These are phyloP conservation scores for Piper longum DNA, from an alignment of 164 flowering plant species.

Conservation along the genomic window DNA sequence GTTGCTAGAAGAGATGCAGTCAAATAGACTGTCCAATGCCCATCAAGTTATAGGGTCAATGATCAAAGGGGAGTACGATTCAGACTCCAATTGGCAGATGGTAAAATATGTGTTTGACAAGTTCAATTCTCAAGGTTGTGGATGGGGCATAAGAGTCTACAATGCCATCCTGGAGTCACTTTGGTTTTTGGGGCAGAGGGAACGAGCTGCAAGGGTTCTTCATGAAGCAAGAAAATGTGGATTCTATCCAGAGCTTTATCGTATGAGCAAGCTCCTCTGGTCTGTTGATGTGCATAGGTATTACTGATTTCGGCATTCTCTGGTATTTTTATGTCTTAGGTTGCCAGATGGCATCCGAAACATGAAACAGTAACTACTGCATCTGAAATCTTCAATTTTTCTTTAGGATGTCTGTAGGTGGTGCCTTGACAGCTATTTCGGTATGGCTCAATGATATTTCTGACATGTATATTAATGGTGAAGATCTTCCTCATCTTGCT, in stretches of 20 bases:
- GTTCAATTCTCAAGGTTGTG: constrained; percentile 68
- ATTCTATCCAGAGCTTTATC: constrained; percentile 1
- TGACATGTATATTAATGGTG: constrained; percentile 31
- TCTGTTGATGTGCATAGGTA: constrained; percentile 2
- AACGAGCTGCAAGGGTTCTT: constrained; percentile 68
- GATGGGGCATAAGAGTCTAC: constrained; percentile 72
- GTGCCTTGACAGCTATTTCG: constrained; percentile 68
- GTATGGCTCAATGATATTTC: constrained; percentile 65
- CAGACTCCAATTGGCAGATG: constrained; percentile 92
- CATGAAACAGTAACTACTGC: no score
- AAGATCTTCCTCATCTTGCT: constrained; percentile 78
- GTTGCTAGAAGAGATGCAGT: constrained; percentile 68
- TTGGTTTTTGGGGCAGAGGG: constrained; percentile 86
- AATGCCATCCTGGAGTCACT: constrained; percentile 81
- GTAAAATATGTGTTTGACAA: constrained; percentile 87
- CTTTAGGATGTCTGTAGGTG: constrained; percentile 87
- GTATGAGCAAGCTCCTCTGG: background rate
- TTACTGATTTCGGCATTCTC: background rate
- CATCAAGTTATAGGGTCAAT: constrained; percentile 83
- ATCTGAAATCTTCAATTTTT: background rate
- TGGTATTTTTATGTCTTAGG: background rate
- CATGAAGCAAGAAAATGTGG: constrained; percentile 70
- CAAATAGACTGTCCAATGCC: constrained; percentile 51
- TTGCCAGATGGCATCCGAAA: background rate
- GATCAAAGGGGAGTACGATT: constrained; percentile 85